Evolutionary conservation across 2,329 filamentous ascomycete species (phyloP).

Genomic region (Beauveria scarabaeidicola): DNA sequence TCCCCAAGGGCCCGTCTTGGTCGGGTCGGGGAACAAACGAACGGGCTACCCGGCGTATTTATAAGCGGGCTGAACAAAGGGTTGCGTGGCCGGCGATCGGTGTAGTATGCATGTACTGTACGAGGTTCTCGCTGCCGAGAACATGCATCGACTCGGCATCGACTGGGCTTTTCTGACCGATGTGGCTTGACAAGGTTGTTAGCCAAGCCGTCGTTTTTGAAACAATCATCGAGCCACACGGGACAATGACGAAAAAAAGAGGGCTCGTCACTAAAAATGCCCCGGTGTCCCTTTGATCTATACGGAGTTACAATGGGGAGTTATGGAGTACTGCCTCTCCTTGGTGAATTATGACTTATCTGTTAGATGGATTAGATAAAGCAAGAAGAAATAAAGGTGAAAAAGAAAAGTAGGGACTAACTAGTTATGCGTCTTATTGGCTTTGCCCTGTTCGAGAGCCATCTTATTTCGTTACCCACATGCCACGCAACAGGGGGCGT

Average conservation of each 20-base stretch:
- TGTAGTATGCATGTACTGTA: too few species aligned
- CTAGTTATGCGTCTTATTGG: neutral
- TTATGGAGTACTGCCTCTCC: too few species aligned
- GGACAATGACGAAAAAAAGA: neutral
- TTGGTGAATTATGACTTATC: too few species aligned
- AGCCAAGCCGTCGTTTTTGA: neutral
- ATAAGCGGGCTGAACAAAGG: neutral
- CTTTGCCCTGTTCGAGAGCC: neutral
- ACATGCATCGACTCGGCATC: neutral
- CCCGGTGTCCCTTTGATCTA: neutral
- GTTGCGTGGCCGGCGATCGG: neutral
- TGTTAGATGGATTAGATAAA: neutral
- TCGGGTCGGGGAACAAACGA: neutral
- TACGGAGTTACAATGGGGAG: neutral
- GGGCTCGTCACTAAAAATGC: neutral
- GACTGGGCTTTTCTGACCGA: neutral
- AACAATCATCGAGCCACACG: neutral
- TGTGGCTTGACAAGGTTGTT: constrained; percentile 7
- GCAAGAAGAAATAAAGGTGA: neutral
- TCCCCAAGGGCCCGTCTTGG: neutral
- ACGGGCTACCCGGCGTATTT: neutral
- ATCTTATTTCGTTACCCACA: constrained; percentile 1
- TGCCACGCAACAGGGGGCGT: constrained; percentile 6
- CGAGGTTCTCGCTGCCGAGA: neutral
- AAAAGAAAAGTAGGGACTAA: neutral